Evolutionary conservation across 306 rosid species (phyloP).

Genomic region (Clitoria ternatea): DNA sequence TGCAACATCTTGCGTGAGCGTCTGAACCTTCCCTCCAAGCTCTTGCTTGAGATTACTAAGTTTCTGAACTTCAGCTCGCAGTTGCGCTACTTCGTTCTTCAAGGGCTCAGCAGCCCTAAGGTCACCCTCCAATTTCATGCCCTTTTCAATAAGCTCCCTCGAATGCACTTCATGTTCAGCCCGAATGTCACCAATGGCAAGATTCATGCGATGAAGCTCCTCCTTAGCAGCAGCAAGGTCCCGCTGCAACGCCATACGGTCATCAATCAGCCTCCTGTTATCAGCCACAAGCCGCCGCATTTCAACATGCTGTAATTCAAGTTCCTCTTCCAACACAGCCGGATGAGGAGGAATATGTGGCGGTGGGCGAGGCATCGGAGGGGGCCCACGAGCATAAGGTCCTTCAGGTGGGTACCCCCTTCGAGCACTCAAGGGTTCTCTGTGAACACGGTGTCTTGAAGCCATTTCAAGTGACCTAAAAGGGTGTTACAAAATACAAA

Average conservation of each 20-base stretch:
- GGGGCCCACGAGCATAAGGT: conserved; percentile 57
- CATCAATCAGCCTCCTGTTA: conserved; percentile 70
- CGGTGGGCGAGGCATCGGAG: conserved; percentile 46
- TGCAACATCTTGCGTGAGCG: conserved; percentile 53
- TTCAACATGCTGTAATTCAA: conserved; percentile 64
- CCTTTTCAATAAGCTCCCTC: conserved; percentile 73
- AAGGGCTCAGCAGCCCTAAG: conserved; percentile 63
- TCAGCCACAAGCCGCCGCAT: conserved; percentile 59
- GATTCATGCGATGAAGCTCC: conserved; percentile 78
- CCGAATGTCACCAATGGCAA: conserved; percentile 62
- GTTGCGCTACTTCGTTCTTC: conserved; percentile 65
- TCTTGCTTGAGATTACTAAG: conserved; percentile 61
- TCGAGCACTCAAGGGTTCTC: conserved; percentile 49
- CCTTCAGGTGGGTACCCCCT: conserved; percentile 67
- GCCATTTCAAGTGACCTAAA: conserved; percentile 56
- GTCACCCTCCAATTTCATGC: conserved; percentile 67
- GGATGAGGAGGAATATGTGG: conserved; percentile 58
- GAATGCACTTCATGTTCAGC: conserved; percentile 61
- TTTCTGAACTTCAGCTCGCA: conserved; percentile 67
- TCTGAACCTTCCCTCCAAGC: conserved; percentile 58
- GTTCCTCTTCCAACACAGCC: conserved; percentile 75
- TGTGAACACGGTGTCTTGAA: conserved; percentile 55
- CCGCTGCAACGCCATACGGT: conserved; percentile 57
- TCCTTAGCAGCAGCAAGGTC: conserved; percentile 68
- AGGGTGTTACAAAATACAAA: neutral